These are phyloP conservation scores for Ligustrum vulgare DNA, from an alignment of 257 asterid species.

Conservation along the genomic window DNA sequence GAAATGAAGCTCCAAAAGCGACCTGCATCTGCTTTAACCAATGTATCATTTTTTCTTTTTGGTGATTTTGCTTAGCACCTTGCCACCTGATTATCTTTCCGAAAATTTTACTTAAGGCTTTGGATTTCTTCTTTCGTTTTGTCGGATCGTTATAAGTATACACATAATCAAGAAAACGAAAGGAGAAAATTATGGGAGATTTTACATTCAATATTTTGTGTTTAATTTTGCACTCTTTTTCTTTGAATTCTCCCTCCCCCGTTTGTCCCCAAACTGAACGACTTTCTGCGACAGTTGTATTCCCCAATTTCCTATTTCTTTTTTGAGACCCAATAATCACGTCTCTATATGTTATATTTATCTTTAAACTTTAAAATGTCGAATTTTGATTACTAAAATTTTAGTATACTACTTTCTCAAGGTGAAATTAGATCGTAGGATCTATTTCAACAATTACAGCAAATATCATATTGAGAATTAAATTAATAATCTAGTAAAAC, in stretches of 20 bases:
- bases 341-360: too few species aligned
- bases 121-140: not conserved
- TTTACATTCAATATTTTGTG: not conserved
- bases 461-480: too few species aligned
- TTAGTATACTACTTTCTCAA: too few species aligned
- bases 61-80: constrained; percentile 18
- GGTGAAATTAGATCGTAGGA: too few species aligned
- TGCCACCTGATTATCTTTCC: constrained; percentile 11
- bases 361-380: too few species aligned
- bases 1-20: constrained; percentile 81
- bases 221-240: not conserved
- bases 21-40: constrained; percentile 68
- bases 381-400: too few species aligned
- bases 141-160: not conserved
- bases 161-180: not conserved
- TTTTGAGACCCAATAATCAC: too few species aligned
- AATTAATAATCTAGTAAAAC: too few species aligned
- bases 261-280: not conserved
- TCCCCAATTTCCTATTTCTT: too few species aligned
- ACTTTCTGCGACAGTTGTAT: not conserved
- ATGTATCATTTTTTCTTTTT: constrained; percentile 47
- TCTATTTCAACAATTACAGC: too few species aligned
- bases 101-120: not conserved
- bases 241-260: not conserved
- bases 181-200: not conserved